Conservation (phyloP, 768 basidiomycete species). For the Fomitopsis serialis region DNA sequence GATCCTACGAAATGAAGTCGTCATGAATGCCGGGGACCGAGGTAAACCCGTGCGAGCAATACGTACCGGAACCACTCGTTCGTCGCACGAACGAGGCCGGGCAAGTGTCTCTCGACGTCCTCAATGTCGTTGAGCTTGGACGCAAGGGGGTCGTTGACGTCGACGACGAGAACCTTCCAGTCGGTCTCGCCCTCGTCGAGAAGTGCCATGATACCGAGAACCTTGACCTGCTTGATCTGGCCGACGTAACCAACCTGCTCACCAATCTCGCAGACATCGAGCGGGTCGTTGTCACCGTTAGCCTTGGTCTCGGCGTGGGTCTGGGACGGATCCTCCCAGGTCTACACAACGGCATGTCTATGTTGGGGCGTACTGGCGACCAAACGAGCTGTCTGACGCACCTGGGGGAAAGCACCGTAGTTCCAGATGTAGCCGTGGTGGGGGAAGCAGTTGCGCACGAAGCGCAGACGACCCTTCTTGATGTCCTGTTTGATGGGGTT, state of each 20-base stretch:
- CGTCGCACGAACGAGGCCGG: slow-evolving; percentile 92
- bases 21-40: background rate
- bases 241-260: slow-evolving; percentile 97
- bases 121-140: slow-evolving; percentile 97
- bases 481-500: slow-evolving; percentile 99
- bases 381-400: slow-evolving; percentile 25
- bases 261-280: slow-evolving; percentile 99
- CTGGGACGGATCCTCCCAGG: slow-evolving; percentile 93
- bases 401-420: slow-evolving; percentile 99
- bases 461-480: slow-evolving; percentile 94
- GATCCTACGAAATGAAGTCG: slow-evolving; percentile 45
- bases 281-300: slow-evolving; percentile 97
- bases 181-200: slow-evolving; percentile 99
- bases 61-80: slow-evolving; percentile 97
- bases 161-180: slow-evolving; percentile 99
- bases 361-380: background rate
- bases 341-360: slow-evolving; percentile 44
- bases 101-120: slow-evolving; percentile 97
- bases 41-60: background rate
- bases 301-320: slow-evolving; percentile 97
- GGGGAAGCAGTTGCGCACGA: slow-evolving; percentile 99
- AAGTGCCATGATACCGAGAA: slow-evolving; percentile 99
- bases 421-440: slow-evolving; percentile 99
- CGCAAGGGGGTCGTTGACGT: slow-evolving; percentile 92
- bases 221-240: slow-evolving; percentile 99